Base-by-base conservation (phyloP, 2,329 filamentous ascomycete genomes). In the Sarocladium brachiariae region DNA sequence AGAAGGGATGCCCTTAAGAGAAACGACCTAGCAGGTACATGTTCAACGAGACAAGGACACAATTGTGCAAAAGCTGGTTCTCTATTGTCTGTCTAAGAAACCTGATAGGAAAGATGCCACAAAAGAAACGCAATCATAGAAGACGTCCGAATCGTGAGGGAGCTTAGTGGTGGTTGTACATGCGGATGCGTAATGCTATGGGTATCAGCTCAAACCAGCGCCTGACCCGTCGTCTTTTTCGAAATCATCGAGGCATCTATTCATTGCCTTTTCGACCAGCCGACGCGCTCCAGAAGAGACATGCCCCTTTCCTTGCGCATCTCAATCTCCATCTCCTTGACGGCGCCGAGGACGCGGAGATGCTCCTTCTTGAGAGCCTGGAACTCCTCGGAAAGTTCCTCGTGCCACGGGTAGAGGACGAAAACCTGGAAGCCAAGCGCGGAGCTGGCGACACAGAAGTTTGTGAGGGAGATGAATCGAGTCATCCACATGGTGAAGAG, bases 401-500 rank as follows among this genome's bases (percentile, higher is more conserved):
- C 75, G 64, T 86, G 83, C 83, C 83, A 86, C 1, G 83, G 83
- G 63, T 86, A 86, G 10, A 87, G 70, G 34, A 87, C 83, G 57
- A 80, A 82, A 47, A 86, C 80, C 65, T 86, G 83, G 63, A 87
- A 87, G 31, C 70, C 71, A 30, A 87, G 71, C 0, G 83, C 83
- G 3, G 81, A 84, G 25, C 74, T 75, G 50, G 81, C 83, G 53
- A 87, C 79, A 55, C 76, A 61, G 60, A 87, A 86, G 68, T 87
- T 84, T 54, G 79, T 82, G 54, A 83, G 57, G 10, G 80, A 83
- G 55, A 84, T 69, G 48, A 65, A 57, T 47, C 72, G 69, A 11
- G 72, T 74, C 57, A 72, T 24, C n/a, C 48, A 51, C 52, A 54
- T 45, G 35, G 14, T 35, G 33, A n/a, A 6, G 10, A 23, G 19